Base-by-base conservation (phyloP, 169 alveolate genomes). In the Babesia microti region DNA sequence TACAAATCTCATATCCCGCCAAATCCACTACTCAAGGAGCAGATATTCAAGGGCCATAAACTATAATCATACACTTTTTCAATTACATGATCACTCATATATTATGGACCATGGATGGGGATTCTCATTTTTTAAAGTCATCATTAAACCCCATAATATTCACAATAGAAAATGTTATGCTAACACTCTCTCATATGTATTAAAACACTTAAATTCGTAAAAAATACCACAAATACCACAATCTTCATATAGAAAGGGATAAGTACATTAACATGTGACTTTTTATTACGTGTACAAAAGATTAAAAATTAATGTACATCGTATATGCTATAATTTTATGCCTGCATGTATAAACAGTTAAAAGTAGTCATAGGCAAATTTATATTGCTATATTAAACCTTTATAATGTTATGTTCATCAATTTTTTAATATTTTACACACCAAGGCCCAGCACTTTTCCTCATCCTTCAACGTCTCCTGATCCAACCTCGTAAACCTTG, bases 401-500 rank as follows among this genome's bases (percentile, higher is more conserved):
- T n/a, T n/a, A n/a, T n/a, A n/a, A n/a, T n/a, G n/a, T n/a, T n/a
- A n/a, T n/a, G n/a, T n/a, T n/a, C n/a, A n/a, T n/a, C n/a, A n/a
- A n/a, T n/a, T 45, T 32, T 57, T 57, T 3, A 57, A 54, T 18
- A 37, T 41, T 5, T 53, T 41, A 7, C 50, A 68, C 22, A 74
- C 85, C 4, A 60, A 35, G 3, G 52, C 32, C 85, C 85, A 74
- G 47, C 81, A 68, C 23, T 55, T 59, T 24, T 21, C 22, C 59
- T 68, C 79, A 46, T 68, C 71, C 23, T 33, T 41, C 9, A 68
- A 28, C 51, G 65, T 48, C 6, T 54, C 53, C 26, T 68, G 85
- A 17, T 69, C 78, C n/a, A 74, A 40, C 37, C 75, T 49, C 19
- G 85, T 63, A 43, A 37, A 71, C n/a, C 50, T 67, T n/a, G 63